phyloP scores from a whole-genome alignment of 164 flowering plant genomes.

The Paratinospora sagittata region DNA sequence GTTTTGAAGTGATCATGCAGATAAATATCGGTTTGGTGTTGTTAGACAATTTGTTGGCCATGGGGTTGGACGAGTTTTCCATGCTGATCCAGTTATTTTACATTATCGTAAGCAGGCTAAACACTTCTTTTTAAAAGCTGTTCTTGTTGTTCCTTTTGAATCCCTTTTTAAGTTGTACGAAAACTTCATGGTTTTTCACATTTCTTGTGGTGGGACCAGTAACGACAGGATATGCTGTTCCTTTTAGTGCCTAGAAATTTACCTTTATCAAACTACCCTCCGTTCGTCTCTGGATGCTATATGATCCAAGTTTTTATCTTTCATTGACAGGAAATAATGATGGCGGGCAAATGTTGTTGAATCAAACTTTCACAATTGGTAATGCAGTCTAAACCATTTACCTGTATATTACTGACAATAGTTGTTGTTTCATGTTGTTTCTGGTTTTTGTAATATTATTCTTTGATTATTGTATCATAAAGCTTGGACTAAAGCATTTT shows the following conservation, averaged over 20 bases:
- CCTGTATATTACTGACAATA: not conserved
- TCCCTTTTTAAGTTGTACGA: not conserved
- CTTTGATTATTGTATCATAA: not conserved
- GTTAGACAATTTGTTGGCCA: conserved; percentile 95
- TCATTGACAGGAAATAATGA: conserved; percentile 63
- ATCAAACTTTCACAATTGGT: conserved; percentile 96
- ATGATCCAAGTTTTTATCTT: not conserved
- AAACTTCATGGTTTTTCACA: not conserved
- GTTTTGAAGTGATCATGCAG: conserved; percentile 78
- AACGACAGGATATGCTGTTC: too few relatives aligned
- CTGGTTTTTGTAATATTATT: not conserved
- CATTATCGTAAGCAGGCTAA: conserved; percentile 57
- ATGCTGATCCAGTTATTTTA: conserved; percentile 81
- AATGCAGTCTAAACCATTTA: conserved; percentile 13
- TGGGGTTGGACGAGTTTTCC: conserved; percentile 91
- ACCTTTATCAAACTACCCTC: too few relatives aligned
- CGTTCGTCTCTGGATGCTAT: not conserved
- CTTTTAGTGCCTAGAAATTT: too few relatives aligned
- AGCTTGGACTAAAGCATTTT: not conserved
- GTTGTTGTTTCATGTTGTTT: not conserved
- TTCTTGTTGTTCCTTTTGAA: not conserved
- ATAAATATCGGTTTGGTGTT: conserved; percentile 74
- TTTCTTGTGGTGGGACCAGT: not conserved
- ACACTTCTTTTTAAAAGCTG: not conserved
- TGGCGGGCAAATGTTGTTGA: conserved; percentile 66